Evolutionary conservation across 768 basidiomycete species (phyloP), one percentile per base, ranked within the genome.

Genomic region (Tricholoma terreum): DNA sequence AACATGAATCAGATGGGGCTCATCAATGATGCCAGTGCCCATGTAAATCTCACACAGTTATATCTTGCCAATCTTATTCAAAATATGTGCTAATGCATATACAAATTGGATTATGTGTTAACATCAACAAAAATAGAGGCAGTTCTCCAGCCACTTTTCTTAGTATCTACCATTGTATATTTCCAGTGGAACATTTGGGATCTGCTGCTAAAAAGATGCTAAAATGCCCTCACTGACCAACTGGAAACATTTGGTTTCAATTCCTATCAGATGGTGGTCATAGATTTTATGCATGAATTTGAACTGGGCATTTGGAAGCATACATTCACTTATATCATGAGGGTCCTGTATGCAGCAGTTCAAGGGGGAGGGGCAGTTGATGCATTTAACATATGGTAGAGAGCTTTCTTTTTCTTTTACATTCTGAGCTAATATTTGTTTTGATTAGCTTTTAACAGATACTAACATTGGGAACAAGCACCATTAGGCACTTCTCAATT

Each of bases 181-280:
- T 12, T 1, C 15, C 5, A 1, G 21, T 5, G 46, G 35, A 27
- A 30, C 6, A 71, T 15, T 34, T 4, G 24, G 17, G 2, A 15
- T 17, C 4, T 14, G 14, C 17, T 12, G 3, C 7, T 17, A 2
- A 7, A 50, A 42, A 35, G 34, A 19, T 6, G 12, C 34, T 58
- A 78, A 75, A 78, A 75, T 58, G 67, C 73, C 0, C 77, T 78
- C 51, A 67, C 70, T 0, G 33, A 61, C 7, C 54, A 53, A 0
- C 55, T 75, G 5, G 38, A 42, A 6, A 14, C 19, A 21, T 48
- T 52, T 36, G 60, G 62, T 4, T 45, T 55, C 17, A 38, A 50
- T 48, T 21, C 49, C 21, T 62, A 6, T 43, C 42, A 24, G 19
- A 59, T 72, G 46, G 55, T 73, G 22, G 65, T 65, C 2, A 54